Conservation (phyloP, 345 rosid genomes). For the Pistacia atlantica region DNA sequence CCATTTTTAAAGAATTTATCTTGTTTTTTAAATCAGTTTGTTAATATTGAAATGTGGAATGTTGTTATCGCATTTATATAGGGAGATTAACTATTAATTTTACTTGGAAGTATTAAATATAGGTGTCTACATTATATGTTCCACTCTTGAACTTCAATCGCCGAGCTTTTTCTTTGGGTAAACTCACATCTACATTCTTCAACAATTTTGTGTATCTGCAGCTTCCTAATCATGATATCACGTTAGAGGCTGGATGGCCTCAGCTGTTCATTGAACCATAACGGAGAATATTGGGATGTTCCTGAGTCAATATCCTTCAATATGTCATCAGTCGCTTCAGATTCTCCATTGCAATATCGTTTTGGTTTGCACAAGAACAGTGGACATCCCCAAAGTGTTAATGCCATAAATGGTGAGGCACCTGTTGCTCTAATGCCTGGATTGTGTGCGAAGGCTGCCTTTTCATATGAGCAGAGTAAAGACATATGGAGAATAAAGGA, state of each 20-base stretch:
- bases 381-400: slow-evolving; percentile 58
- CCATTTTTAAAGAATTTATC: neutral
- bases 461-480: slow-evolving; percentile 68
- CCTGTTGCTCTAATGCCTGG: slow-evolving; percentile 77
- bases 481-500: slow-evolving; percentile 70
- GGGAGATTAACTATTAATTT: neutral
- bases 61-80: neutral
- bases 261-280: slow-evolving; percentile 73
- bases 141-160: neutral
- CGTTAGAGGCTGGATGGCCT: slow-evolving; percentile 88
- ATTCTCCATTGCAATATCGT: slow-evolving; percentile 67
- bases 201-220: slow-evolving; percentile 28
- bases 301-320: slow-evolving; percentile 80
- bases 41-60: neutral
- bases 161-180: neutral
- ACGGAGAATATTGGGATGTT: slow-evolving; percentile 85
- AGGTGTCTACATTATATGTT: neutral
- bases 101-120: neutral
- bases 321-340: slow-evolving; percentile 53
- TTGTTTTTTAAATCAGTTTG: neutral
- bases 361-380: slow-evolving; percentile 66
- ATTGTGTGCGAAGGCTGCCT: slow-evolving; percentile 74
- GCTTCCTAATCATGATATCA: slow-evolving; percentile 76
- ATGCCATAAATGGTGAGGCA: slow-evolving; percentile 37
- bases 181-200: neutral